Evolutionary conservation across 1,284 basidiomycete species (phyloP).

Genomic region (Ganoderma sp.): DNA sequence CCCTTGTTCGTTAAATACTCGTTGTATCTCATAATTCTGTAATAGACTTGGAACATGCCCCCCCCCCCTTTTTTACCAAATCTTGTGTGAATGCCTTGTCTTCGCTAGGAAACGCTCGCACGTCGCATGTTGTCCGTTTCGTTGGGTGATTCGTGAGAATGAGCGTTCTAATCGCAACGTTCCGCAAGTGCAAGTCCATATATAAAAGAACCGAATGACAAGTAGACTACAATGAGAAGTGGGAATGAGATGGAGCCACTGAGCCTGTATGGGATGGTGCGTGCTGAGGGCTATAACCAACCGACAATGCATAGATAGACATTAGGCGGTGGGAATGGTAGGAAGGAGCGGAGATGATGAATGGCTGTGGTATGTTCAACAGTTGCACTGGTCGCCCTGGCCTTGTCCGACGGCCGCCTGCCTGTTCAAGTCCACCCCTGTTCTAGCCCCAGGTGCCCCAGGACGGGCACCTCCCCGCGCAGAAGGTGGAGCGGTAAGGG

Average conservation of each 20-base stretch:
- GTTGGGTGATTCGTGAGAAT: not conserved
- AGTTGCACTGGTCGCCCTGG: slow-evolving; percentile 75
- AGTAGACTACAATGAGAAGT: slow-evolving; percentile 29
- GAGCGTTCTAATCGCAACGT: not conserved
- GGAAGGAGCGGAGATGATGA: slow-evolving; percentile 20
- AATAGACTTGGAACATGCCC: not conserved
- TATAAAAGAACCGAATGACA: slow-evolving; percentile 26
- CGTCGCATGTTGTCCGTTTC: not conserved
- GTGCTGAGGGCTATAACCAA: slow-evolving; percentile 7
- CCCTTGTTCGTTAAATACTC: slow-evolving; percentile 5
- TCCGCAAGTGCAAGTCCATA: slow-evolving; percentile 29
- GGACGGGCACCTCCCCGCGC: slow-evolving; percentile 58
- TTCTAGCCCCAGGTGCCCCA: slow-evolving; percentile 49
- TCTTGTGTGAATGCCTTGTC: not conserved
- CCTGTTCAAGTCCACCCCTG: slow-evolving; percentile 79
- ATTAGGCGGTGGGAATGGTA: slow-evolving; percentile 29
- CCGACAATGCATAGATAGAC: slow-evolving; percentile 7
- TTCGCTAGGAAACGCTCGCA: not conserved
- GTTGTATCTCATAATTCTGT: slow-evolving; percentile 10
- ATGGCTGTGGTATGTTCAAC: slow-evolving; percentile 48
- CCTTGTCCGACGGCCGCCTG: slow-evolving; percentile 54
- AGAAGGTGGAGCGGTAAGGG: slow-evolving; percentile 71
- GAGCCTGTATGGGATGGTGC: slow-evolving; percentile 8
- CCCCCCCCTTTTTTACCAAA: not conserved
- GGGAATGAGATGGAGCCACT: slow-evolving; percentile 15